Percentiles rank a stretch among this genome's conserved stretches.
Conservation (phyloP, 345 rosid species). For the Aquilaria sinensis region DNA sequence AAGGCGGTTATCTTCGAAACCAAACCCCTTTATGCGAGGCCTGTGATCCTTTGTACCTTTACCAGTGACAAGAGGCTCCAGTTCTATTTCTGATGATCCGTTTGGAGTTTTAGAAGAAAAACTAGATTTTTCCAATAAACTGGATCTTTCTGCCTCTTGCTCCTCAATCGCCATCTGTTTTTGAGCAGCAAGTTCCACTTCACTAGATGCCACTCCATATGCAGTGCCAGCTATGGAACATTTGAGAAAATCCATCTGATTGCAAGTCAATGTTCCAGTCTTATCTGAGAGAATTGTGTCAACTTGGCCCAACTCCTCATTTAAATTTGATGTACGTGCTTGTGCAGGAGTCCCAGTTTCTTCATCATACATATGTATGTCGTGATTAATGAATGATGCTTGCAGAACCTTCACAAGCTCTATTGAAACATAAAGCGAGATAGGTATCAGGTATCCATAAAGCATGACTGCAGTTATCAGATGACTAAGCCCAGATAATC, state of each 20-base stretch:
- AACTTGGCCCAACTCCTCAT: slow-evolving; percentile 97
- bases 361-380: slow-evolving; percentile 80
- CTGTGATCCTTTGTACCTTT: slow-evolving; percentile 37
- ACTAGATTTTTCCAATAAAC: slow-evolving; percentile 24
- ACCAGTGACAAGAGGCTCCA: slow-evolving; percentile 52
- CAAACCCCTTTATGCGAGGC: slow-evolving; percentile 64
- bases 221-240: slow-evolving; percentile 91
- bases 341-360: slow-evolving; percentile 77
- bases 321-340: slow-evolving; percentile 94
- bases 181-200: slow-evolving; percentile 90
- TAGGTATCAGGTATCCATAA: slow-evolving; percentile 96
- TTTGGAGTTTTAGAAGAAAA: slow-evolving; percentile 36
- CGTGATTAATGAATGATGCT: slow-evolving; percentile 89
- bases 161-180: slow-evolving; percentile 83
- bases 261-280: slow-evolving; percentile 98
- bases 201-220: slow-evolving; percentile 63
- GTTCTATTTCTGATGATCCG: slow-evolving; percentile 57
- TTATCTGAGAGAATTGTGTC: slow-evolving; percentile 96
- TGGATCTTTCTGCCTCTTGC: slow-evolving; percentile 31
- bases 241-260: slow-evolving; percentile 97
- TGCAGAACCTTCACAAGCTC: slow-evolving; percentile 97
- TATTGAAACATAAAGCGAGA: slow-evolving; percentile 92
- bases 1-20: slow-evolving; percentile 78
- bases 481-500: slow-evolving; percentile 68
- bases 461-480: slow-evolving; percentile 89